Percentiles rank a stretch among this genome's conserved stretches.
Evolutionary conservation across 2,329 filamentous ascomycete genomes (phyloP).

Genomic region (Aspergillus niger): DNA sequence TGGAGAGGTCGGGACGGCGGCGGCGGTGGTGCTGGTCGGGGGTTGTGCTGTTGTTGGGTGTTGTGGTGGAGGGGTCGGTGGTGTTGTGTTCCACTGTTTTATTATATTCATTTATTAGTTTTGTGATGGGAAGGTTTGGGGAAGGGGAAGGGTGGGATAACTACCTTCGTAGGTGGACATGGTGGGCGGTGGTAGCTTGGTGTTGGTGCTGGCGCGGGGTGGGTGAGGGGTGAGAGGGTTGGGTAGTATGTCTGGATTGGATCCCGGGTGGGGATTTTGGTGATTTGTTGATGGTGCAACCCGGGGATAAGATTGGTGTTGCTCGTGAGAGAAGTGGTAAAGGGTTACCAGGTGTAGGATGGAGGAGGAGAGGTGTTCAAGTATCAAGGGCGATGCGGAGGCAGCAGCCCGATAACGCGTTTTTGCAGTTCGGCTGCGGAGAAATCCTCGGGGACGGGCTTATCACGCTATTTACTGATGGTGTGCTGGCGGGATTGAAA

Average conservation of each 20-base stretch:
- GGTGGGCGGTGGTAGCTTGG: constrained; percentile 18
- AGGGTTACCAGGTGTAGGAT: constrained; percentile 1
- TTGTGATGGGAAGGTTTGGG: background rate
- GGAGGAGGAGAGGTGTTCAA: background rate
- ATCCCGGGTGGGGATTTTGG: background rate
- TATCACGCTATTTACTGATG: background rate
- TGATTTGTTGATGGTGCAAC: background rate
- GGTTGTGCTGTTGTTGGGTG: constrained; percentile 6
- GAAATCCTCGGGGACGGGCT: constrained; percentile 10
- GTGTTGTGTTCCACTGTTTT: constrained; percentile 48
- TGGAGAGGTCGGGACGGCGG: constrained; percentile 64
- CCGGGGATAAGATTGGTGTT: background rate
- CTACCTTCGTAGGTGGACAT: constrained; percentile 49
- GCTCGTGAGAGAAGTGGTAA: background rate
- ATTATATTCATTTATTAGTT: background rate
- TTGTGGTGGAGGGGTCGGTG: constrained; percentile 26
- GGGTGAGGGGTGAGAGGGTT: constrained; percentile 6
- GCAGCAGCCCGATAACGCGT: constrained; percentile 20
- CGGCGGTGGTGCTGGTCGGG: constrained; percentile 32
- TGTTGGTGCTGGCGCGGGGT: background rate
- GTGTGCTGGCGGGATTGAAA: too few species aligned
- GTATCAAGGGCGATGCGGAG: constrained; percentile 9
- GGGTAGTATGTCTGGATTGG: background rate
- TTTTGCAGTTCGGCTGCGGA: constrained; percentile 29
- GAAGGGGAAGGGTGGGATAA: background rate